A percentile compares a stretch with the other conserved stretches of the same genome.
Conservation (phyloP, 2,329 filamentous ascomycete species). For the Sclerotinia subarctica region DNA sequence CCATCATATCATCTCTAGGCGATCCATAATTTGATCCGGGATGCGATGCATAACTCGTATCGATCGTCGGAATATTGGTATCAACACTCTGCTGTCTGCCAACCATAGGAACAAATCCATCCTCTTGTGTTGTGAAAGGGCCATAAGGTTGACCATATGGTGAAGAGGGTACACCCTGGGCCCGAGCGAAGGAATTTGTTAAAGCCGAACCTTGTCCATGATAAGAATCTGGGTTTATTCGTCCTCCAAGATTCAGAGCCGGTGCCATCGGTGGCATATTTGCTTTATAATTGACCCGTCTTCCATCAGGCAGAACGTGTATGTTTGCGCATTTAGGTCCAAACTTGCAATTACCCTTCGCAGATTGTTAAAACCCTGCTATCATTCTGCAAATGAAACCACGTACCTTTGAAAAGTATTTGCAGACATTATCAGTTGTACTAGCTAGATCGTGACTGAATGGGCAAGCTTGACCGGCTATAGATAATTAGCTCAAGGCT, state of each 20-base stretch:
- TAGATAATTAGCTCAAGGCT: slow-evolving; percentile 48
- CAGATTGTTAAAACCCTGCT: slow-evolving; percentile 30
- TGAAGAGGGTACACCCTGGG: slow-evolving; percentile 45
- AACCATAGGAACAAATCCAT: slow-evolving; percentile 45
- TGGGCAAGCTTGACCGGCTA: slow-evolving; percentile 85
- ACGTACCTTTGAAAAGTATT: slow-evolving; percentile 95
- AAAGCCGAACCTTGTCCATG: slow-evolving; percentile 67
- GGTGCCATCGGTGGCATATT: slow-evolving; percentile 48
- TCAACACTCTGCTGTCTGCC: slow-evolving; percentile 50
- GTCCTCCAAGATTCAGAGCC: slow-evolving; percentile 60
- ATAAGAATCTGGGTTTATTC: slow-evolving; percentile 64
- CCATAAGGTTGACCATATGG: slow-evolving; percentile 41
- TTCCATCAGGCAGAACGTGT: slow-evolving; percentile 90
- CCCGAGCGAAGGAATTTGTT: slow-evolving; percentile 69
- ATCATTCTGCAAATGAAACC: background rate
- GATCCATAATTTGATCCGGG: slow-evolving; percentile 71
- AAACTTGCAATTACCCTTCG: slow-evolving; percentile 96
- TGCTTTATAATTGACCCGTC: slow-evolving; percentile 75
- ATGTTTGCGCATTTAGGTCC: slow-evolving; percentile 96
- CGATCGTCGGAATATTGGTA: slow-evolving; percentile 48
- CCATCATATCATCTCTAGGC: slow-evolving; percentile 62
- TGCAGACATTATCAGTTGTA: slow-evolving; percentile 86
- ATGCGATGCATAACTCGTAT: slow-evolving; percentile 52
- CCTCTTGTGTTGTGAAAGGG: slow-evolving; percentile 52
- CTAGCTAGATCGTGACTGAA: slow-evolving; percentile 91